Evolutionary conservation across 2,329 filamentous ascomycete species (phyloP), one percentile per base, ranked within the genome.

Genomic region (Calonectria pauciramosa): DNA sequence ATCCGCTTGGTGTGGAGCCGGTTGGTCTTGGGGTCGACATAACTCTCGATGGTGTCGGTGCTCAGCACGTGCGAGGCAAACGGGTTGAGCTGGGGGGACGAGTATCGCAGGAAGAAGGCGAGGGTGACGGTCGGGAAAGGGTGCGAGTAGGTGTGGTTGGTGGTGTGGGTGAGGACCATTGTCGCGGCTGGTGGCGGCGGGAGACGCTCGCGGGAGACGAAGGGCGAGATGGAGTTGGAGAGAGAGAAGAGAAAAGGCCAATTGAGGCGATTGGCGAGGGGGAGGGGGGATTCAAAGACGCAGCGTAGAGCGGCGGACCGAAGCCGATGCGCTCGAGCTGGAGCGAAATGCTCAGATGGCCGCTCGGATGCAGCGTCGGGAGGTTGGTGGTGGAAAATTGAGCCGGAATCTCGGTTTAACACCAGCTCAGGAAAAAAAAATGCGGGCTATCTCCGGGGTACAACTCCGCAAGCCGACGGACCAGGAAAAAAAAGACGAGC

Each of bases 61-160:
- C 94, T 95, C 80, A 96, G 88, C 68, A 97, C 95, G 87, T 97
- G 95, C 77, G 91, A 92, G 78, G 93, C 93, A 87, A 96, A 96
- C 9, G 95, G 95, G 82, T 96, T 97, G 78, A 91, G 87, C 78
- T 91, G 88, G 36, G 90, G 90, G 7, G 90, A 91, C 74, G 94
- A 95, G 86, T 97, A 97, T 78, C 95, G 94, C 65, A 97, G 93
- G 86, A 96, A 97, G 90, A 95, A 97, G 86, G 95, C 95, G 84
- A 97, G 93, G 64, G 94, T 95, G 76, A 97, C 95, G 84, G 94
- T 94, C 76, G 94, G 93, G 87, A 96, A 96, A 64, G 94, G 93
- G 86, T 96, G 95, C 78, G 93, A 90, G 89, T 96, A 96, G 81
- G 90, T 91, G 84, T 94, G 93, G 86, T 90, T 92, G 80, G 91